Evolutionary conservation across 2,329 filamentous ascomycete species (phyloP).

Genomic region (Xylaria sp.): DNA sequence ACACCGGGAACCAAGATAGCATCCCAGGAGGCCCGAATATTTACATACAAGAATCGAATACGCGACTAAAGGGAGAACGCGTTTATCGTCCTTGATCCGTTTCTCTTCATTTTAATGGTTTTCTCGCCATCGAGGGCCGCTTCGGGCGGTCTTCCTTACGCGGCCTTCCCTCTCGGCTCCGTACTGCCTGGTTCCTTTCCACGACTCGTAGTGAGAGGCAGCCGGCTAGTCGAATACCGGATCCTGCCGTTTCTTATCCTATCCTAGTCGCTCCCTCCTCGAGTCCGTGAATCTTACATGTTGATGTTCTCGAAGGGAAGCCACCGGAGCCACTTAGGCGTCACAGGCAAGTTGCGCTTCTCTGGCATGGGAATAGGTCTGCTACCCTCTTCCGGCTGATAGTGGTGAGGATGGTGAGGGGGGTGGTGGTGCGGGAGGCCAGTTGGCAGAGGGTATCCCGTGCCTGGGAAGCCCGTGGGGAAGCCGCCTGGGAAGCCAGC

Average conservation of each 20-base stretch:
- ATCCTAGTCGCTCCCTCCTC: constrained; percentile 13
- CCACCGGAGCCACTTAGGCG: constrained; percentile 33
- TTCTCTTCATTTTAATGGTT: background rate
- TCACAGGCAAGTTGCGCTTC: constrained; percentile 11
- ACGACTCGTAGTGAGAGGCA: background rate
- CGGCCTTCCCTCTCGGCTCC: background rate
- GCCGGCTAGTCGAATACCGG: background rate
- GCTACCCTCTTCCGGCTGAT: background rate
- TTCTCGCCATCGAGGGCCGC: background rate
- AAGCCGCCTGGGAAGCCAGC: background rate
- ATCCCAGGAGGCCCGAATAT: constrained; percentile 22
- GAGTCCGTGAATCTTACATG: constrained; percentile 12
- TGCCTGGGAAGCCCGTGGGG: constrained; percentile 22
- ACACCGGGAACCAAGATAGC: background rate
- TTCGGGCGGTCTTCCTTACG: background rate
- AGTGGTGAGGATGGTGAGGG: background rate
- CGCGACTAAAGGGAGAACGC: constrained; percentile 8
- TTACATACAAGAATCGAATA: constrained; percentile 35
- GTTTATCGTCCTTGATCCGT: background rate
- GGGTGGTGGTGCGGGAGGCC: constrained; percentile 14
- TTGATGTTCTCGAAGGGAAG: constrained; percentile 34
- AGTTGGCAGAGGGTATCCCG: constrained; percentile 9
- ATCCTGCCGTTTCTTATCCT: constrained; percentile 7
- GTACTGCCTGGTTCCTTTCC: background rate
- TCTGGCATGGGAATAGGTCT: background rate